Evolutionary conservation across 768 basidiomycete species (phyloP), one percentile per base, ranked within the genome.

Genomic region (Auricularia sp.): DNA sequence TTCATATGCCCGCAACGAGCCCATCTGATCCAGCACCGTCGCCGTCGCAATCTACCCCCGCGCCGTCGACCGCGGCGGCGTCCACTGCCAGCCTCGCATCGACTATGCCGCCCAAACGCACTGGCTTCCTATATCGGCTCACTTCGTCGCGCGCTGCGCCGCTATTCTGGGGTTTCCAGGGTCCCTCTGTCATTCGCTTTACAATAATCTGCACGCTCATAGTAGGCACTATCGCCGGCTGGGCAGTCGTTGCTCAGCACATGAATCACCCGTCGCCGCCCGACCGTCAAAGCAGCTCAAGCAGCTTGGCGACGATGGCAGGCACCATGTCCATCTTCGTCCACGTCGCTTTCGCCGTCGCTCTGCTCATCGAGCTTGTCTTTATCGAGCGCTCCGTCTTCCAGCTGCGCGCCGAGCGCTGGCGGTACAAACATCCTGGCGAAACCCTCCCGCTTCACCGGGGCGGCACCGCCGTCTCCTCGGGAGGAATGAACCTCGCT

Each of bases 401-500:
- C 72, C 80, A 80, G n/a, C 70, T 86, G n/a, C 85, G 87, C 60
- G 87, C 83, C 4, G 83, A 90, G 71, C 78, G 87, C 63, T 87
- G 85, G 70, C 75, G 73, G 12, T 77, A 81, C 72, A 64, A 82
- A 7, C 84, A 88, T 70, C 84, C 85, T 2, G 86, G 84, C n/a
- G 79, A 82, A 63, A 74, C 80, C 47, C 65, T 70, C 12, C 71
- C 72, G 3, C 64, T 47, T 36, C 62, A 69, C 39, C 66, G 29
- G 43, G 64, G 63, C 39, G 58, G 64, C 43, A 34, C 42, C 42
- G 42, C 65, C 62, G 65, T 63, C 36, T 74, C 72, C 63, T 70
- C 74, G 6, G 23, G 29, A 29, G 68, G 68, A 35, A 74, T 84
- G 47, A 79, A 77, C 3, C 77, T 80, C 66, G 82, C 86, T 10